Conservation (phyloP, 352 stramenopile species). For the Phytopythium kandeliae region DNA sequence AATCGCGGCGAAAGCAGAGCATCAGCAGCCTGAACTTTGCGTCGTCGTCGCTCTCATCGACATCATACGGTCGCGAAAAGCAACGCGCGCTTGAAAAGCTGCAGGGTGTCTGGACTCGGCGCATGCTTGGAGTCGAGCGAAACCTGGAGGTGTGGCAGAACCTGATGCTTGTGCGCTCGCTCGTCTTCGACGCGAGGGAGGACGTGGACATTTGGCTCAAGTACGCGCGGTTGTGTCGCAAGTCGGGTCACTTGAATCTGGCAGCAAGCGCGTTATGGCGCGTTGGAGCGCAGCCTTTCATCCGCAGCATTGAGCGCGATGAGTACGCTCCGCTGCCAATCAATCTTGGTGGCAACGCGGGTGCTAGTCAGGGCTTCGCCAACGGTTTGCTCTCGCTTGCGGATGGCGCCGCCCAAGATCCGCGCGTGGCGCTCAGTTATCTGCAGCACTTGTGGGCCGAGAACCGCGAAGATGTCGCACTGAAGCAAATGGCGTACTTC, state of each 20-base stretch:
- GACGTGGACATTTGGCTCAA: slow-evolving; percentile 94
- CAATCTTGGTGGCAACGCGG: slow-evolving; percentile 50
- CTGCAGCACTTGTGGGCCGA: slow-evolving; percentile 79
- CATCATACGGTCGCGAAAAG: slow-evolving; percentile 71
- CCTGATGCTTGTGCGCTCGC: slow-evolving; percentile 94
- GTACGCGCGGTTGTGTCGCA: slow-evolving; percentile 90
- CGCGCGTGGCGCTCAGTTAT: slow-evolving; percentile 77
- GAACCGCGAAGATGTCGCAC: slow-evolving; percentile 72
- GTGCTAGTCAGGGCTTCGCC: slow-evolving; percentile 40
- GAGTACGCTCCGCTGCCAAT: slow-evolving; percentile 59
- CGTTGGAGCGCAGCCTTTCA: slow-evolving; percentile 76
- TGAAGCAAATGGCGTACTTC: slow-evolving; percentile 82
- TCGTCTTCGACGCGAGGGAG: slow-evolving; percentile 88
- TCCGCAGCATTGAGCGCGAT: slow-evolving; percentile 70
- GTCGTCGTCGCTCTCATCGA: slow-evolving; percentile 55
- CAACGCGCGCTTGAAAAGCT: slow-evolving; percentile 63
- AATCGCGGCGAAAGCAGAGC: slow-evolving; percentile 56
- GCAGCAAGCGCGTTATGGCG: slow-evolving; percentile 75
- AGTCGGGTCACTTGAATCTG: slow-evolving; percentile 87
- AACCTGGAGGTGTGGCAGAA: slow-evolving; percentile 93
- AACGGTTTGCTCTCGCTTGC: slow-evolving; percentile 49
- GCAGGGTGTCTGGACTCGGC: slow-evolving; percentile 77
- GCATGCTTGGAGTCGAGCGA: slow-evolving; percentile 93
- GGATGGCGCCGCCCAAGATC: slow-evolving; percentile 66
- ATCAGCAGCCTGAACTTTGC: slow-evolving; percentile 81